phyloP scores from a whole-genome alignment of 306 rosid genomes.

The Medicago arabica region DNA sequence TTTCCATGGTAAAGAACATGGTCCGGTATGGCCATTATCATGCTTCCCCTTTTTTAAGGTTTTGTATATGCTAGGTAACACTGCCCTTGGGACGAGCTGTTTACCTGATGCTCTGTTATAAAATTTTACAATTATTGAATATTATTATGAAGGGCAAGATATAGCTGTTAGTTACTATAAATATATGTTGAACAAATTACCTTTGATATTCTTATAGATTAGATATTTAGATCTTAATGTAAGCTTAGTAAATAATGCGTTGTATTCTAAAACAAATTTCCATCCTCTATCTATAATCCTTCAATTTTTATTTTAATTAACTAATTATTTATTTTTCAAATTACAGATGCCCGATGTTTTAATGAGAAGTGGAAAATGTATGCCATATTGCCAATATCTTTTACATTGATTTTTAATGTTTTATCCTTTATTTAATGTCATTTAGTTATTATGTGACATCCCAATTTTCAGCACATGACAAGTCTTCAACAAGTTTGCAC shows the following conservation, averaged over 20 bases:
- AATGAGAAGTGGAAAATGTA: conserved; percentile 83
- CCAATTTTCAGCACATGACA: conserved; percentile 67
- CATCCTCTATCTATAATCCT: conserved; percentile 32
- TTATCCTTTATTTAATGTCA: conserved; percentile 27
- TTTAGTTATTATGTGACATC: conserved; percentile 40
- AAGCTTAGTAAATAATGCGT: conserved; percentile 8
- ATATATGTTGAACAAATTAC: conserved; percentile 20
- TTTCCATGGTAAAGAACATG: neutral
- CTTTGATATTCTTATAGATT: conserved; percentile 23
- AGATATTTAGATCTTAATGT: conserved; percentile 20
- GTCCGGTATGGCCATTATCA: conserved; percentile 18
- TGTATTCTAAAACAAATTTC: conserved; percentile 27
- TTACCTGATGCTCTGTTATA: conserved; percentile 23
- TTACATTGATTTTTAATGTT: conserved; percentile 33
- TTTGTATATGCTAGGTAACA: neutral
- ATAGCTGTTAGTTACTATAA: conserved; percentile 7
- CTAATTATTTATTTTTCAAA: conserved; percentile 44
- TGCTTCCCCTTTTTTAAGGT: conserved; percentile 7
- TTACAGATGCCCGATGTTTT: conserved; percentile 78
- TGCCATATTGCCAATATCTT: conserved; percentile 51
- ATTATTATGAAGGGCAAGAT: conserved; percentile 21
- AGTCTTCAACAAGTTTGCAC: conserved; percentile 73
- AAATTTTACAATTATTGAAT: conserved; percentile 28
- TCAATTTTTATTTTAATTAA: conserved; percentile 32
- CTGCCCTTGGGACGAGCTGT: conserved; percentile 13